phyloP scores from a whole-genome alignment of 257 asterid genomes.

The Solanum pimpinellifolium region DNA sequence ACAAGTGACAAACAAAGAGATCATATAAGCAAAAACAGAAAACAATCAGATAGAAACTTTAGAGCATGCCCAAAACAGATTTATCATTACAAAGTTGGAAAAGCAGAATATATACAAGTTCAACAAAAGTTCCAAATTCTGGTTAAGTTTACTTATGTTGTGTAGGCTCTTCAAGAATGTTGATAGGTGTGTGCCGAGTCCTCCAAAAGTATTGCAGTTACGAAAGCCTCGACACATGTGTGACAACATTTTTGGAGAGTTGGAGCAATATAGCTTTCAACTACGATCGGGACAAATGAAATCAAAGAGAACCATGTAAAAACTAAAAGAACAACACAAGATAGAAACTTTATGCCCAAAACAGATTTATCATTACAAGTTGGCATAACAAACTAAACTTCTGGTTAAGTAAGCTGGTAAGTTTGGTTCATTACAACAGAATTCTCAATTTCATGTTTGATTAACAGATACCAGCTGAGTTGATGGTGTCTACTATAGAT shows the following conservation, averaged over 20 bases:
- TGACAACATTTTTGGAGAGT: not conserved
- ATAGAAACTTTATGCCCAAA: not conserved
- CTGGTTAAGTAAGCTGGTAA: not conserved
- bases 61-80: not conserved
- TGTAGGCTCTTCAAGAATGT: not conserved
- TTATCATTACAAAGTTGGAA: not conserved
- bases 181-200: accelerated
- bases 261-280: not conserved
- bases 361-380: not conserved
- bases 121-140: not conserved
- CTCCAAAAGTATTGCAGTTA: not conserved
- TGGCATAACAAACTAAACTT: not conserved
- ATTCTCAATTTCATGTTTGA: not conserved
- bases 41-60: not conserved
- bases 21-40: not conserved
- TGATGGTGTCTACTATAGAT: not conserved
- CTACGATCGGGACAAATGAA: not conserved
- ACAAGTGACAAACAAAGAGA: not conserved
- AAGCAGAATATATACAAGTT: not conserved
- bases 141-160: not conserved
- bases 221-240: not conserved
- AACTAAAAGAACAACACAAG: not conserved
- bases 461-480: not conserved
- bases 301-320: not conserved
- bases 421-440: not conserved